Conservation (phyloP, 129 eudicot species). For the Dittrichia graveolens region DNA sequence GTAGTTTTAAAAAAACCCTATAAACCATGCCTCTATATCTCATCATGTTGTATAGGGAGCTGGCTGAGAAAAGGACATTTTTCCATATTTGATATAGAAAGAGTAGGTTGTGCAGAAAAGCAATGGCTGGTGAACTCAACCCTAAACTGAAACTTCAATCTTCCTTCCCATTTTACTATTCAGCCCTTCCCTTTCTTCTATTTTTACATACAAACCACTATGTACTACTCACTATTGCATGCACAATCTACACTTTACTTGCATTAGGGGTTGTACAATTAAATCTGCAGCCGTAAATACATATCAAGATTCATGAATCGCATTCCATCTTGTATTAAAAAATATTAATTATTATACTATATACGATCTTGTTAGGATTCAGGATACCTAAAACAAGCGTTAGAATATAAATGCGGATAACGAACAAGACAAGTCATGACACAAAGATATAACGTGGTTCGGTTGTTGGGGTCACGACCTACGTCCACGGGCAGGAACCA, state of each 20-base stretch:
- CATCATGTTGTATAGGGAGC: constrained; percentile 39
- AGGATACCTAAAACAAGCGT: too few relatives aligned
- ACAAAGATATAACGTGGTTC: too few relatives aligned
- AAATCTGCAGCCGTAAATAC: background rate
- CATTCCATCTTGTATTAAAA: too few relatives aligned
- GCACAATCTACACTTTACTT: constrained; percentile 11
- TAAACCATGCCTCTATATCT: constrained; percentile 17
- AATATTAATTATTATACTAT: too few relatives aligned
- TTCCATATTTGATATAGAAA: constrained; percentile 24
- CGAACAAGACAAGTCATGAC: too few relatives aligned
- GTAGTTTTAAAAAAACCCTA: constrained; percentile 28
- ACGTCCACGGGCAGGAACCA: too few relatives aligned
- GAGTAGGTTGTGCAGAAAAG: constrained; percentile 27
- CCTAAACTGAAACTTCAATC: constrained; percentile 26
- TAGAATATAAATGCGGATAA: too few relatives aligned
- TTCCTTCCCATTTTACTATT: constrained; percentile 24
- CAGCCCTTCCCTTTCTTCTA: constrained; percentile 2
- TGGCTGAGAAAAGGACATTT: constrained; percentile 31
- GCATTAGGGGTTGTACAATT: constrained; percentile 31
- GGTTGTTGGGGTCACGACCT: too few relatives aligned
- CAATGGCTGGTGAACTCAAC: constrained; percentile 21
- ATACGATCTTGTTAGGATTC: too few relatives aligned
- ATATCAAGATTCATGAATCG: background rate
- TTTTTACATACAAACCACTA: constrained; percentile 24
- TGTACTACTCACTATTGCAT: constrained; percentile 30